Conservation (phyloP, 2,329 filamentous ascomycete species). For the Cladophialophora bantiana region DNA sequence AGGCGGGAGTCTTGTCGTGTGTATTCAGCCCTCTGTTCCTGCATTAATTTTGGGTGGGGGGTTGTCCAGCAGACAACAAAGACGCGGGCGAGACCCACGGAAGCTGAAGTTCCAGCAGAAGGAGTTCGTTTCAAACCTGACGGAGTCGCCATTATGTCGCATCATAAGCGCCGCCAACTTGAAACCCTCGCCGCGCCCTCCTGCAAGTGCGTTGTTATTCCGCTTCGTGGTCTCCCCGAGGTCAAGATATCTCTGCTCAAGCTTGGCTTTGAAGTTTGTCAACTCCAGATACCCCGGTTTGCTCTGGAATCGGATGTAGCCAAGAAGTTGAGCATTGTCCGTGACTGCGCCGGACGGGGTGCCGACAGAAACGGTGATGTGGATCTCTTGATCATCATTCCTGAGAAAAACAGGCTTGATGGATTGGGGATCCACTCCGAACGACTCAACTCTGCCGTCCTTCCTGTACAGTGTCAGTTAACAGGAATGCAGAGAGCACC, state of each 20-base stretch:
- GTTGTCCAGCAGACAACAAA: conserved; percentile 16
- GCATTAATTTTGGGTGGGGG: background rate
- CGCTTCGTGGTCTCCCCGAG: conserved; percentile 34
- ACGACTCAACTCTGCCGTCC: conserved; percentile 32
- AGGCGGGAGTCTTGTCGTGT: background rate
- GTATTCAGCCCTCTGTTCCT: background rate
- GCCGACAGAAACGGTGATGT: conserved; percentile 15
- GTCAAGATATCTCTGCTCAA: conserved; percentile 29
- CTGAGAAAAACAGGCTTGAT: conserved; percentile 21
- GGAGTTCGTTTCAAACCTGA: conserved; percentile 35
- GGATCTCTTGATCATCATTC: conserved; percentile 16
- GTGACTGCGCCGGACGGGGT: background rate
- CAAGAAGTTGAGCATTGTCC: conserved; percentile 24
- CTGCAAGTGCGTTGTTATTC: conserved; percentile 30
- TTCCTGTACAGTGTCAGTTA: conserved; percentile 28
- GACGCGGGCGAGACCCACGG: conserved; percentile 5
- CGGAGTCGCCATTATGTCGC: conserved; percentile 36
- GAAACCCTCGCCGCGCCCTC: conserved; percentile 43
- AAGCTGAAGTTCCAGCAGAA: conserved; percentile 40
- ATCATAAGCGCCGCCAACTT: conserved; percentile 43
- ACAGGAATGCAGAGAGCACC: background rate
- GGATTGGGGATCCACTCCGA: conserved; percentile 15
- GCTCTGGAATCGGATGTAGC: conserved; percentile 40
- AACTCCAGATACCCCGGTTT: conserved; percentile 36
- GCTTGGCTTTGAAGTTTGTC: conserved; percentile 40